A percentile compares a stretch with the other conserved stretches of the same genome.
phyloP scores from a whole-genome alignment of 139 green algal species.

The Haematococcus lacustris region DNA sequence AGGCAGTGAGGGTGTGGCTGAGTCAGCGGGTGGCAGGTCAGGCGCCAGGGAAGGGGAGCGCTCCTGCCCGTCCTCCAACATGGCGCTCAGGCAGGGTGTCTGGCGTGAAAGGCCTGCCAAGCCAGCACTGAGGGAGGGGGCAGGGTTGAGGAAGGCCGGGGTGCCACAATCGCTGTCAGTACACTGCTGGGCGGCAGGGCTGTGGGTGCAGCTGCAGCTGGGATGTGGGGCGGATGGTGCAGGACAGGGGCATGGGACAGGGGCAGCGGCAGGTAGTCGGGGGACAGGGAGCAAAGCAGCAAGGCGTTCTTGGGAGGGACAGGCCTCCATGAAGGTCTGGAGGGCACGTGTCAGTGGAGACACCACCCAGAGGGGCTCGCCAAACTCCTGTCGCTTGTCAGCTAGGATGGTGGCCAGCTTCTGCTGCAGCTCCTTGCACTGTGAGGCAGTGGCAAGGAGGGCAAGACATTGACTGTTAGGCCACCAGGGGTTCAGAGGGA shows the following conservation, averaged over 20 bases:
- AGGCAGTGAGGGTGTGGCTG: too few relatives aligned
- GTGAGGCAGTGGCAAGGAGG: too few relatives aligned
- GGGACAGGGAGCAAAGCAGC: not conserved
- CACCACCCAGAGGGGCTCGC: constrained; percentile 25
- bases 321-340: constrained; percentile 20
- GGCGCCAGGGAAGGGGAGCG: too few relatives aligned
- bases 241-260: not conserved
- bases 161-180: not conserved
- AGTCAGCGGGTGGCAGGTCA: too few relatives aligned
- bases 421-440: constrained; percentile 11
- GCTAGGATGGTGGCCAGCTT: constrained; percentile 2
- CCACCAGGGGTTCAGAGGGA: too few relatives aligned
- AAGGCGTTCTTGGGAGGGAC: constrained; percentile 14
- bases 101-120: too few relatives aligned
- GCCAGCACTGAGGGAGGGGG: too few relatives aligned
- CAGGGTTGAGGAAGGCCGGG: not conserved
- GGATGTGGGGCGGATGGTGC: not conserved
- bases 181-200: not conserved
- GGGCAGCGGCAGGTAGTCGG: not conserved
- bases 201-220: not conserved
- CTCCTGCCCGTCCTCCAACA: too few relatives aligned
- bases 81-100: too few relatives aligned
- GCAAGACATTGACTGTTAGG: too few relatives aligned
- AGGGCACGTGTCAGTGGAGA: constrained; percentile 25
- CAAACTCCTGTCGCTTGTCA: constrained; percentile 17